Evolutionary conservation across 768 basidiomycete species (phyloP).

Genomic region (Pulveroboletus sp.): DNA sequence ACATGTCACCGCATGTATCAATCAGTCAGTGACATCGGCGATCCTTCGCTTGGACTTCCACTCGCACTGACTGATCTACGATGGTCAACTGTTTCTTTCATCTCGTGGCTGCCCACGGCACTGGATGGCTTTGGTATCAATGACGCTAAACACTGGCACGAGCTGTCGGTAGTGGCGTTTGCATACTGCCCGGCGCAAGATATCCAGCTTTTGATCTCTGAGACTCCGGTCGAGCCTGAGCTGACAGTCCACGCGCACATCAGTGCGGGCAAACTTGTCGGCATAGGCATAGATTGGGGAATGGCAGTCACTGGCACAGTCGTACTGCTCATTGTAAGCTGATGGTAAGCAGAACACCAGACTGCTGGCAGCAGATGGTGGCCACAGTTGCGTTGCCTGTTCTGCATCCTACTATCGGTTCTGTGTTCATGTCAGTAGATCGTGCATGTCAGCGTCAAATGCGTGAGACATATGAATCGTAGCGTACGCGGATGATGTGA

Average conservation of each 20-base stretch:
- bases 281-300: neutral
- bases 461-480: neutral
- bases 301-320: neutral
- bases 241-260: slow-evolving; percentile 1
- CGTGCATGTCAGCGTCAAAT: neutral
- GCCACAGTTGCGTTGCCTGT: slow-evolving; percentile 6
- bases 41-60: too few species aligned
- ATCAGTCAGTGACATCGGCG: too few species aligned
- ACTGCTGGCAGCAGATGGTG: slow-evolving; percentile 2
- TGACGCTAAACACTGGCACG: neutral
- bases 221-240: neutral
- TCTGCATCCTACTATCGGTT: neutral
- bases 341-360: neutral
- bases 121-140: neutral
- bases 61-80: too few species aligned
- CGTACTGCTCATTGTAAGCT: neutral
- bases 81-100: too few species aligned
- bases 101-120: neutral
- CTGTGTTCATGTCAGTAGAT: neutral
- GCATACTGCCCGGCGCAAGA: neutral
- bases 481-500: neutral
- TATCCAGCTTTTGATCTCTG: neutral
- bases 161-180: neutral
- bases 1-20: too few species aligned
- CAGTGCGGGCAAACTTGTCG: neutral